These are phyloP conservation scores for Tanacetum coccineum DNA, from an alignment of 129 eudicot genomes.

Conservation along the genomic window DNA sequence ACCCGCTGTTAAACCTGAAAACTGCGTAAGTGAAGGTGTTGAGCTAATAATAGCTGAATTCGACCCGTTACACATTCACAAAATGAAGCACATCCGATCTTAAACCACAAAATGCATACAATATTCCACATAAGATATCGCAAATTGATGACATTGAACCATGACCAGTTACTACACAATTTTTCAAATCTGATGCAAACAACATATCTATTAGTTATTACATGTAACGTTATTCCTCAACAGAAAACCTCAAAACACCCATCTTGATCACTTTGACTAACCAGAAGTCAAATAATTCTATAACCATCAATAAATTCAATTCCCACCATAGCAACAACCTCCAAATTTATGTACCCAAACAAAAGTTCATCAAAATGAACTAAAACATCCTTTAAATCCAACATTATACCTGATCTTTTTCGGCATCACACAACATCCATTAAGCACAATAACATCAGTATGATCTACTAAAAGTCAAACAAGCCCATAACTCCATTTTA, in stretches of 20 bases:
- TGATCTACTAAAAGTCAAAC: slow-evolving; percentile 24
- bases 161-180: slow-evolving; percentile 43
- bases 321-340: slow-evolving; percentile 11
- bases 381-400: slow-evolving; percentile 15
- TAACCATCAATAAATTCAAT: background rate
- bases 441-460: slow-evolving; percentile 4
- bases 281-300: slow-evolving; percentile 7
- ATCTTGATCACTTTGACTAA: slow-evolving; percentile 21
- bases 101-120: slow-evolving; percentile 83
- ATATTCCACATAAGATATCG: slow-evolving; percentile 81
- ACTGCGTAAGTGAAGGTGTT: slow-evolving; percentile 52
- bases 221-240: slow-evolving; percentile 30
- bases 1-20: slow-evolving; percentile 71
- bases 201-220: slow-evolving; percentile 31
- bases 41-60: slow-evolving; percentile 55
- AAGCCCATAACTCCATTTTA: background rate
- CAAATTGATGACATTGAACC: slow-evolving; percentile 95
- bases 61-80: slow-evolving; percentile 75
- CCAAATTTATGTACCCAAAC: slow-evolving; percentile 5
- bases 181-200: slow-evolving; percentile 37
- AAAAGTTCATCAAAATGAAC: background rate
- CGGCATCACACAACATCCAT: slow-evolving; percentile 6
- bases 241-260: slow-evolving; percentile 33
- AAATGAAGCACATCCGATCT: slow-evolving; percentile 89
- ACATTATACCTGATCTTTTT: slow-evolving; percentile 6